These are phyloP conservation scores for Arthrobotrys sphaeroides DNA, from an alignment of 2,329 filamentous ascomycete genomes.

Conservation along the genomic window DNA sequence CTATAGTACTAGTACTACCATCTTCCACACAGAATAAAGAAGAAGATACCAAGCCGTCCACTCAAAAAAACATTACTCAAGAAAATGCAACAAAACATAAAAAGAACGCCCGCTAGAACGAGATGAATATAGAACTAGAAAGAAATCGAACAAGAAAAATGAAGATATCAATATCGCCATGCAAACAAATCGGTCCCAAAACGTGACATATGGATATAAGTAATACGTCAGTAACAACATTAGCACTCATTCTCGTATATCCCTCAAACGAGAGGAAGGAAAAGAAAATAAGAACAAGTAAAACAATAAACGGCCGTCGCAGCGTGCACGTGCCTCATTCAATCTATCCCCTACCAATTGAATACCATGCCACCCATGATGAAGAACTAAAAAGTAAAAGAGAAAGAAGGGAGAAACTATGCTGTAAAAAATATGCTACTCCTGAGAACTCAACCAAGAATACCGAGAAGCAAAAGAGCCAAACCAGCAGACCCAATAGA, in stretches of 20 bases:
- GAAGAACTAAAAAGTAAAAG: neutral
- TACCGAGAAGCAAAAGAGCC: constrained; percentile 23
- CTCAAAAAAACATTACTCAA: neutral
- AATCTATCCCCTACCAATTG: constrained; percentile 20
- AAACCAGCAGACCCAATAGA: constrained; percentile 21
- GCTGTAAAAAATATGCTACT: constrained; percentile 24
- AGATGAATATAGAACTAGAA: neutral
- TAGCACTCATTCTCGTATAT: constrained; percentile 15
- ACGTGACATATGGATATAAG: neutral
- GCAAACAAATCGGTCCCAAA: constrained; percentile 22
- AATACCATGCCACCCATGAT: constrained; percentile 14
- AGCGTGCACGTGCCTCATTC: constrained; percentile 13
- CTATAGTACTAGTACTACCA: neutral
- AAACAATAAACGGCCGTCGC: constrained; percentile 16
- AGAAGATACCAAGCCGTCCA: too few species aligned
- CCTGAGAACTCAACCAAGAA: constrained; percentile 2
- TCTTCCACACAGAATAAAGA: neutral
- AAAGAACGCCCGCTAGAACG: constrained; percentile 43
- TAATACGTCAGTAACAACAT: constrained; percentile 7
- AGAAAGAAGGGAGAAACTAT: constrained; percentile 20
- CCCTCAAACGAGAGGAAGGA: neutral
- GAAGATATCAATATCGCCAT: constrained; percentile 2
- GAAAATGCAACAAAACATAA: neutral
- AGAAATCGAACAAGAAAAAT: neutral
- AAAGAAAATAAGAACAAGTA: neutral